These are phyloP conservation scores for Neocatenulostroma microsporum DNA, from an alignment of 2,329 filamentous ascomycete species.

Conservation along the genomic window DNA sequence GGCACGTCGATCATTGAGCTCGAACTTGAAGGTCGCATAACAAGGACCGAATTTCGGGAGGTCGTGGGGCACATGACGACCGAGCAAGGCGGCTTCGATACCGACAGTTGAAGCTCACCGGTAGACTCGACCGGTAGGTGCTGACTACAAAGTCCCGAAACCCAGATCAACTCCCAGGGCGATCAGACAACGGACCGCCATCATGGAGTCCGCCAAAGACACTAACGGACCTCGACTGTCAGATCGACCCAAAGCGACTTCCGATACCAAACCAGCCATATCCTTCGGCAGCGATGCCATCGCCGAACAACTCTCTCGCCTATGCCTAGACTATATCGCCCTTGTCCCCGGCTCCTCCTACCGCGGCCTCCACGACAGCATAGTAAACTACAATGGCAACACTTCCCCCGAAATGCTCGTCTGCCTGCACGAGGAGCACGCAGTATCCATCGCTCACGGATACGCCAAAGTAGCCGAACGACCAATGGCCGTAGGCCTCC, in stretches of 20 bases:
- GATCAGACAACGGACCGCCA: too few relatives aligned
- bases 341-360: conserved; percentile 17
- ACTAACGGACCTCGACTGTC: not conserved
- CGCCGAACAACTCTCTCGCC: conserved; percentile 14
- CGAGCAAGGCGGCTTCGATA: too few relatives aligned
- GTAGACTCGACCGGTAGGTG: too few relatives aligned
- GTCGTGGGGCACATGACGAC: too few relatives aligned
- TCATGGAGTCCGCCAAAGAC: too few relatives aligned
- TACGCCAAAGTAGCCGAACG: conserved; percentile 14
- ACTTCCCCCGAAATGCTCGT: conserved; percentile 14
- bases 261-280: not conserved
- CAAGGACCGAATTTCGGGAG: too few relatives aligned
- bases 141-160: too few relatives aligned
- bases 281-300: not conserved
- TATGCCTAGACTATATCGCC: conserved; percentile 14
- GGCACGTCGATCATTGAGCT: not conserved
- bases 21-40: too few relatives aligned
- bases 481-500: conserved; percentile 14
- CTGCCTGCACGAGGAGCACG: conserved; percentile 16
- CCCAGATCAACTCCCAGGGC: too few relatives aligned
- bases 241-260: not conserved
- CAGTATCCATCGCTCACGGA: conserved; percentile 14
- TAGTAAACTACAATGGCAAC: conserved; percentile 15
- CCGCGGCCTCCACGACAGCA: conserved; percentile 14
- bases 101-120: too few relatives aligned